Percentiles rank a stretch among this genome's conserved stretches.
Evolutionary conservation across 1,284 basidiomycete species (phyloP).

Genomic region (Mycena citricolor): DNA sequence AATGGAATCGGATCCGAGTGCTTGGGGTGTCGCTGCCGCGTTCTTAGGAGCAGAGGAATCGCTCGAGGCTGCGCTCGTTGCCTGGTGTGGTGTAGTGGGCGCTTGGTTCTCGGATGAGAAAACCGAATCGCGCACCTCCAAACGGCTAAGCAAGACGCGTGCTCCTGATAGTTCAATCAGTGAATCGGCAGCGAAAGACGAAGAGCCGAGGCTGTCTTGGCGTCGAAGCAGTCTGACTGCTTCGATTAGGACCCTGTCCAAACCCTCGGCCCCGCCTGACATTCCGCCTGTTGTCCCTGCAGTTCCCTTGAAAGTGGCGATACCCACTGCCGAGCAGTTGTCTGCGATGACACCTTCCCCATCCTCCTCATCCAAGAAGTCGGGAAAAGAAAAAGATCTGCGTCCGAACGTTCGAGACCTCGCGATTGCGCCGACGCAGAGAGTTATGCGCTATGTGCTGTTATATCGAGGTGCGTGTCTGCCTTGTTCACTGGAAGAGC

Average conservation of each 20-base stretch:
- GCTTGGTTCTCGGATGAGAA: slow-evolving; percentile 47
- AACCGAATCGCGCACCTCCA: slow-evolving; percentile 22
- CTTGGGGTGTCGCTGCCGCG: slow-evolving; percentile 58
- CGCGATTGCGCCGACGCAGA: slow-evolving; percentile 68
- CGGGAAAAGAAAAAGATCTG: no score
- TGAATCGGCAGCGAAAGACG: background rate
- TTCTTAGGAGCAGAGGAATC: slow-evolving; percentile 55
- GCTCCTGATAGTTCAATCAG: background rate
- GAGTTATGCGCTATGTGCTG: slow-evolving; percentile 68
- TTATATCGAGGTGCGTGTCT: slow-evolving; percentile 57
- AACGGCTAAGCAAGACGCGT: slow-evolving; percentile 27
- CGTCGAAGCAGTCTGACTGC: background rate
- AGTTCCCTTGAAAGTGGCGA: no score
- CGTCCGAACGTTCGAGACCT: slow-evolving; percentile 52
- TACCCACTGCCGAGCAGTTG: no score
- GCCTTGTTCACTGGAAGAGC: slow-evolving; percentile 9
- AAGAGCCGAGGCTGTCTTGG: background rate
- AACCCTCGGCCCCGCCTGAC: slow-evolving; percentile 2
- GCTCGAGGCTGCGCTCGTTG: slow-evolving; percentile 55
- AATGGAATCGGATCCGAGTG: slow-evolving; percentile 59
- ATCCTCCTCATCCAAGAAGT: no score
- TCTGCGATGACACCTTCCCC: no score
- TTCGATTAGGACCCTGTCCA: background rate
- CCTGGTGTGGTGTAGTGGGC: slow-evolving; percentile 64
- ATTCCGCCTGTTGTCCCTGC: slow-evolving; percentile 1